These are phyloP conservation scores for Aspergillus campestris DNA, from an alignment of 495 filamentous ascomycete species.

Conservation along the genomic window DNA sequence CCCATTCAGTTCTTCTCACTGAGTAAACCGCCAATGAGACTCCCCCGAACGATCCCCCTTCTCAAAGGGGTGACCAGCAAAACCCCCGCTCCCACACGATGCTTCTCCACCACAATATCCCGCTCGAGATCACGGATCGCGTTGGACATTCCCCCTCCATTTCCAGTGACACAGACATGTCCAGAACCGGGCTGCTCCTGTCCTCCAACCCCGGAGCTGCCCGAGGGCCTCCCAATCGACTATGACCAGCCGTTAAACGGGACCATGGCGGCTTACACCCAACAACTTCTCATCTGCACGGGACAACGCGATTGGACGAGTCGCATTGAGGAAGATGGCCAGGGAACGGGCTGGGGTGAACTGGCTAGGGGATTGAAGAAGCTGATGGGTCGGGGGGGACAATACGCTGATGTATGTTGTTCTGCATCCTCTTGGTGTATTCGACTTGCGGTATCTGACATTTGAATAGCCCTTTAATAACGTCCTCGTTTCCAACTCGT, in stretches of 20 bases:
- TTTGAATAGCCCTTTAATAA: constrained; percentile 66
- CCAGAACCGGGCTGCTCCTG: constrained; percentile 67
- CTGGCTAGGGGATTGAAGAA: constrained; percentile 64
- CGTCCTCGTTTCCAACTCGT: constrained; percentile 63
- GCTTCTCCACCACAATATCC: constrained; percentile 18
- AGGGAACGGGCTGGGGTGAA: constrained; percentile 35
- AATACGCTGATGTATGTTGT: constrained; percentile 60
- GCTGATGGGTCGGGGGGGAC: constrained; percentile 55
- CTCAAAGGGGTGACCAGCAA: too few relatives aligned
- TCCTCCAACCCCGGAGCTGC: constrained; percentile 53
- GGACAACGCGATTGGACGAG: constrained; percentile 72
- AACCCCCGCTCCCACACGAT: too few relatives aligned
- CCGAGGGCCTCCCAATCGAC: constrained; percentile 69
- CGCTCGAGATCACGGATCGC: constrained; percentile 18
- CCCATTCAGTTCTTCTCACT: too few relatives aligned
- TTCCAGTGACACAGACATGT: constrained; percentile 49
- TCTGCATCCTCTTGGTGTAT: not conserved
- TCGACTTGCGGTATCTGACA: not conserved
- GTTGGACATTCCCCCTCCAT: constrained; percentile 34
- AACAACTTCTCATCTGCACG: constrained; percentile 77
- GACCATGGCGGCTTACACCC: constrained; percentile 68
- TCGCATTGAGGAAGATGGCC: constrained; percentile 57
- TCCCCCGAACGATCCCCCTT: too few relatives aligned
- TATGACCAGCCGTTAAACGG: constrained; percentile 56
- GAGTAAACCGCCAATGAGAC: too few relatives aligned